These are phyloP conservation scores for Atkinsonella texensis DNA, from an alignment of 2,329 filamentous ascomycete genomes.

Conservation along the genomic window DNA sequence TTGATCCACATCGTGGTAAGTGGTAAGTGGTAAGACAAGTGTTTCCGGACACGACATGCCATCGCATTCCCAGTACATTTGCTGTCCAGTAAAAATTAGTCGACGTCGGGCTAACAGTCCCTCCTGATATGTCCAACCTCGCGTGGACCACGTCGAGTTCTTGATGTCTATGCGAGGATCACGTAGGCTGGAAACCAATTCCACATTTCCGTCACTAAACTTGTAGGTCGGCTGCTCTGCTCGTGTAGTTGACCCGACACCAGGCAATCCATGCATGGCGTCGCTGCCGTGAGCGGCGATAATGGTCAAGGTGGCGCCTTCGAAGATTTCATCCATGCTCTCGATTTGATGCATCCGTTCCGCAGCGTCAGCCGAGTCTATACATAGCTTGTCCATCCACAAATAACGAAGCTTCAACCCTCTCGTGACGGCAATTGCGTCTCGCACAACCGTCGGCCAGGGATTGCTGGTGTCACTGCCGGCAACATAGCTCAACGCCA, in stretches of 20 bases:
- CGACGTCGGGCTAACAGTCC: constrained; percentile 23
- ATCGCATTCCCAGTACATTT: constrained; percentile 28
- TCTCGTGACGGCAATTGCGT: constrained; percentile 19
- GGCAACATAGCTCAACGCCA: constrained; percentile 24
- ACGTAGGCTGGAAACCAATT: constrained; percentile 20
- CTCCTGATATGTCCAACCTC: constrained; percentile 30
- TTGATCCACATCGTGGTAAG: constrained; percentile 21
- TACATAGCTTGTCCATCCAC: constrained; percentile 27
- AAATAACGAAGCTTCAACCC: constrained; percentile 23
- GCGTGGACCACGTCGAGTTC: constrained; percentile 21
- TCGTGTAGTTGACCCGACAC: constrained; percentile 17
- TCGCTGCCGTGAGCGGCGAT: constrained; percentile 24
- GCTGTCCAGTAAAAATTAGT: constrained; percentile 26
- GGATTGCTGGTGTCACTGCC: constrained; percentile 14
- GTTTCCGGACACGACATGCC: constrained; percentile 26
- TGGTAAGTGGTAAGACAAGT: constrained; percentile 18
- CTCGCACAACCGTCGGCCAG: constrained; percentile 21
- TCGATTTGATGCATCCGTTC: constrained; percentile 19
- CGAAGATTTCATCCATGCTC: constrained; percentile 27
- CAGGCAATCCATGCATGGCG: constrained; percentile 22
- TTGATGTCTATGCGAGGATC: constrained; percentile 19
- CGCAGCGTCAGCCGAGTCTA: constrained; percentile 14
- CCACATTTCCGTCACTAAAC: constrained; percentile 19
- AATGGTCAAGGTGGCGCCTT: constrained; percentile 23
- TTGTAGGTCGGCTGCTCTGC: constrained; percentile 19